Percentiles rank a stretch among this genome's conserved stretches.
phyloP scores from a whole-genome alignment of 2,329 filamentous ascomycete genomes.

The Penicillium brasilianum region DNA sequence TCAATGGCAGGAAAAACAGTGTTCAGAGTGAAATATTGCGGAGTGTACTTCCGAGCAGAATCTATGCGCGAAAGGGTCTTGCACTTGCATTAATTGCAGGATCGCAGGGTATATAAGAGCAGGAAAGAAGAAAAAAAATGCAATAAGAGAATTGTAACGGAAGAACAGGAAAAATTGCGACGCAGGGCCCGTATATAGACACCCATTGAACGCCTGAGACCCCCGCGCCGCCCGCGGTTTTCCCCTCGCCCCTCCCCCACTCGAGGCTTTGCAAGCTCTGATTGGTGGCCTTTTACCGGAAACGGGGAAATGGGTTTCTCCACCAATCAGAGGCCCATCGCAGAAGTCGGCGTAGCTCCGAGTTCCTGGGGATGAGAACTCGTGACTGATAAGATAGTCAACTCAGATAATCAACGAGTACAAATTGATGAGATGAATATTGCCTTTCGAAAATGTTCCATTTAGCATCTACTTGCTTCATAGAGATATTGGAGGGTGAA shows the following conservation, averaged over 20 bases:
- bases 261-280: background rate
- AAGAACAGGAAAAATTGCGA: conserved; percentile 18
- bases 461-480: background rate
- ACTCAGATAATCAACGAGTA: background rate
- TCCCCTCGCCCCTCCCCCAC: conserved; percentile 24
- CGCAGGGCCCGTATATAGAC: conserved; percentile 26
- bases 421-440: background rate
- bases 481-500: background rate
- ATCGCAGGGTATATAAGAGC: conserved; percentile 5
- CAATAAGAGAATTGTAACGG: conserved; percentile 8
- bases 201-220: conserved; percentile 14
- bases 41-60: conserved; percentile 2
- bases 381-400: background rate
- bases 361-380: conserved; percentile 16
- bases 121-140: background rate
- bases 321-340: conserved; percentile 27
- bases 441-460: background rate
- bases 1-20: conserved; percentile 8
- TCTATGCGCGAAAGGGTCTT: conserved; percentile 1
- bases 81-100: background rate
- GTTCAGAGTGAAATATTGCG: conserved; percentile 11
- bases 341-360: conserved; percentile 28
- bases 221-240: conserved; percentile 27
- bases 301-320: conserved; percentile 27
- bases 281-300: conserved; percentile 32